These are phyloP conservation scores for Grigorovia humatica DNA, from an alignment of 805 yeast species.

Conservation along the genomic window DNA sequence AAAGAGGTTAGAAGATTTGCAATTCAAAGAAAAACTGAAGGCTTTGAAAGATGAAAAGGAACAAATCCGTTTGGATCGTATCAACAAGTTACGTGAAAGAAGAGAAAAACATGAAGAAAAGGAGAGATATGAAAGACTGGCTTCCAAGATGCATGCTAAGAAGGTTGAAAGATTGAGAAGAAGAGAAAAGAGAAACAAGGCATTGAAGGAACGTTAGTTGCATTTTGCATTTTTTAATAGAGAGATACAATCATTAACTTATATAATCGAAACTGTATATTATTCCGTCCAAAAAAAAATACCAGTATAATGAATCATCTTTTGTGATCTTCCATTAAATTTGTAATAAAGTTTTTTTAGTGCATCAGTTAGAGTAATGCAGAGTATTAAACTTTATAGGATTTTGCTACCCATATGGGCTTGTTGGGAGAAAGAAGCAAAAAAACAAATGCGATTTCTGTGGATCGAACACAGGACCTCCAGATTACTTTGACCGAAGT, in stretches of 20 bases:
- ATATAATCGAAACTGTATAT: background rate
- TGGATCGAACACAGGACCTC: conserved; percentile 87
- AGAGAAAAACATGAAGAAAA: conserved; percentile 75
- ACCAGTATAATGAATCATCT: too few species aligned
- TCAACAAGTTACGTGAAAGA: conserved; percentile 56
- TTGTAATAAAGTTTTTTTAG: background rate
- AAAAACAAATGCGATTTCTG: conserved; percentile 46
- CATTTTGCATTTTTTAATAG: background rate
- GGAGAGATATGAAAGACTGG: conserved; percentile 76
- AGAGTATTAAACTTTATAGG: too few species aligned
- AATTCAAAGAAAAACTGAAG: conserved; percentile 56
- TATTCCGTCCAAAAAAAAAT: background rate
- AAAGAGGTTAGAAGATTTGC: conserved; percentile 54
- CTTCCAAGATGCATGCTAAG: conserved; percentile 84
- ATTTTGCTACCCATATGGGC: too few species aligned
- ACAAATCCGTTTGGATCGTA: conserved; percentile 40
- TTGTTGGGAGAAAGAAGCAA: too few species aligned
- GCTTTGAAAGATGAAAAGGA: conserved; percentile 74
- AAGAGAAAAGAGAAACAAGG: conserved; percentile 90
- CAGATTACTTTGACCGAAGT: conserved; percentile 29
- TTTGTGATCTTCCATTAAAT: background rate
- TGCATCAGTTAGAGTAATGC: too few species aligned
- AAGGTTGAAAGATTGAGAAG: conserved; percentile 81
- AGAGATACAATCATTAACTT: background rate
- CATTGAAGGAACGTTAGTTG: conserved; percentile 72